Base-by-base conservation (phyloP, 176 grass and related monocot genomes). In the Dendrocalamus sinicus region DNA sequence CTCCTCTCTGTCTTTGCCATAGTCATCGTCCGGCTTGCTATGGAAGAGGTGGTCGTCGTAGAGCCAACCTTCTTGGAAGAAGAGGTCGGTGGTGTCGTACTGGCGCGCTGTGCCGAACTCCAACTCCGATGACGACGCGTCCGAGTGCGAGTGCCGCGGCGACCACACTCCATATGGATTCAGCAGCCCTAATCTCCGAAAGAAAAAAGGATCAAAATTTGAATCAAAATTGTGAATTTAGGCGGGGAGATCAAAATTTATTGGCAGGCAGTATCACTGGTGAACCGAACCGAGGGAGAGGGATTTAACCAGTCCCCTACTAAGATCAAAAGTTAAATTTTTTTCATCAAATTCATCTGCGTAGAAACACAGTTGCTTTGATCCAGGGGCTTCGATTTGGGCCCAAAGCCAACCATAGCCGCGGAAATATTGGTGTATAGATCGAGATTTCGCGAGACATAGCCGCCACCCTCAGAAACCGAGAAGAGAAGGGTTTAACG, bases 81-180 rank as follows among this genome's bases (percentile, higher is more conserved):
- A 94, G 67, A 90, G 32, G 46, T 92, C 90, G 4, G 79, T 91
- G 67, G 87, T 84, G 23, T 92, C 82, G 85, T 96, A 96, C 61
- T 92, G 92, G 54, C 97, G 90, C 1, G 94, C 97, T 10, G 97
- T 94, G 35, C 97, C 94, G 35, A 96, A 99, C 86, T 99, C 97
- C 82, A 91, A 45, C 66, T 94, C 94, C 40, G 94, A 96, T 20
- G 94, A 99, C 12, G 89, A 89, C 32, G 92, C 71, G 45, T 94
- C 89, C 9, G 96, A 98, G 76, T 75, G 86, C 23, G 90, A 81
- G 55, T 80, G 78, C 62, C 23, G 71, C 20, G 92, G 92, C 47
- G 97, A 99, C 94, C 94, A 96, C 10, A 94, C 20, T 44, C 92
- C 97, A 40, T 99, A 96, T 5, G 97, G 97, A 81, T 99, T 96